Base-by-base conservation (phyloP, 2,329 filamentous ascomycete species). In the Xylariaceae sp. region DNA sequence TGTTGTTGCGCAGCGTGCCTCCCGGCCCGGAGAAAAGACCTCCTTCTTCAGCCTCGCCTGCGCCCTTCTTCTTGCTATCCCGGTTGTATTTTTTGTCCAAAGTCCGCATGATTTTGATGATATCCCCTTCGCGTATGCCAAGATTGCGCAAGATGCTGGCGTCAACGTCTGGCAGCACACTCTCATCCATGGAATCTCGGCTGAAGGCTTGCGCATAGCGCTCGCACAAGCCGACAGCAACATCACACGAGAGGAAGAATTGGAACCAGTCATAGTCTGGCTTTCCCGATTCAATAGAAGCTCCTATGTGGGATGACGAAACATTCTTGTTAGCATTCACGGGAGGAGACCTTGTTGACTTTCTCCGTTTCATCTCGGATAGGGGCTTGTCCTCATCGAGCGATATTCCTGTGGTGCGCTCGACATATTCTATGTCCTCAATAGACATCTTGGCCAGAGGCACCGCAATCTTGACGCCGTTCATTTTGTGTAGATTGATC, bases 231-330 rank as follows among this genome's bases (percentile, higher is more conserved):
- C 95, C 89, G 43, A 92, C 89, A 40, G 90, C 87, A 60, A 97
- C 90, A 42, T 95, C 92, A 66, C 90, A 95, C 55, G 85, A 84
- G 38, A 99, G 74, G 76, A 99, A 99, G 73, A 99, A 97, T 66
- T 96, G 90, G 64, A 99, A 99, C 94, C 94, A 99, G 67, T 99
- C 94, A 66, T 97, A 95, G 42, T 94, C 86, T 1, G 87, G 77
- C 68, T 85, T 86, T 18, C 71, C 67, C 42, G 75, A 72, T 57
- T 86, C 78, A 31, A 90, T 73, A 1, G 78, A 78, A n/a, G 81
- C 85, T 11, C 86, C 86, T 9, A 80, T 74, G 38, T 69, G 68
- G 32, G 64, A 57, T 5, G 58, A 54, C 31, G 62, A 51, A 48
- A 42, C 64, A 61, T 54, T 69, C 60, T 58, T 60, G 42, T 48